Evolutionary conservation across 768 basidiomycete genomes (phyloP).

Genomic region (Brasilioporus rufonigricans): DNA sequence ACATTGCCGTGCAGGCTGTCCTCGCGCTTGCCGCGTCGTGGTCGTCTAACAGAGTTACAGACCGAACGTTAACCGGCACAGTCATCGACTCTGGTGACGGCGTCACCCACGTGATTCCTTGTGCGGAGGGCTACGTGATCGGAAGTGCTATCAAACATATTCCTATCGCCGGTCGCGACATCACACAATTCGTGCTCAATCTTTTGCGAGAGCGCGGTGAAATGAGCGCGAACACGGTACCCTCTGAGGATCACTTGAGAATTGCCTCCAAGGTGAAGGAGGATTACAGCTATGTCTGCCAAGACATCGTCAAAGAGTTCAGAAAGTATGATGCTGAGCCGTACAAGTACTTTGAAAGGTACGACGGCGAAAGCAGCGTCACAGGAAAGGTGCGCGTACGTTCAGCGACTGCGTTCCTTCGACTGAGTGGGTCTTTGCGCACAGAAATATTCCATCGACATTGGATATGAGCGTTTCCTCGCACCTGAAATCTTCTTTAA

Average conservation of each 20-base stretch:
- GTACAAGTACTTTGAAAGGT: slow-evolving; percentile 91
- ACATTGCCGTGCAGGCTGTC: slow-evolving; percentile 65
- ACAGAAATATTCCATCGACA: slow-evolving; percentile 90
- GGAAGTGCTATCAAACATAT: slow-evolving; percentile 99
- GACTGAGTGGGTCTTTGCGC: slow-evolving; percentile 5
- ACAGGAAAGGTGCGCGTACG: slow-evolving; percentile 72
- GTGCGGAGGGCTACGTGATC: slow-evolving; percentile 39
- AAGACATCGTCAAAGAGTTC: slow-evolving; percentile 98
- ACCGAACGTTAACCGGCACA: slow-evolving; percentile 92
- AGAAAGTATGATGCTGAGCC: slow-evolving; percentile 97
- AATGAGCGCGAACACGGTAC: slow-evolving; percentile 72
- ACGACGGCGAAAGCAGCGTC: slow-evolving; percentile 89
- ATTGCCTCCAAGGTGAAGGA: slow-evolving; percentile 96
- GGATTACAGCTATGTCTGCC: slow-evolving; percentile 97
- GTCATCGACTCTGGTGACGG: slow-evolving; percentile 88
- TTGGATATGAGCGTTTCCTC: slow-evolving; percentile 98
- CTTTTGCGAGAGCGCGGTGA: slow-evolving; percentile 95
- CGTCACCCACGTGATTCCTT: slow-evolving; percentile 93
- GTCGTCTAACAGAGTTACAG: slow-evolving; percentile 85
- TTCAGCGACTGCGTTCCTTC: neutral
- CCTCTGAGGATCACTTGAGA: slow-evolving; percentile 91
- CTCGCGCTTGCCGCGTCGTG: slow-evolving; percentile 97
- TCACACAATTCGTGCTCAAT: slow-evolving; percentile 94
- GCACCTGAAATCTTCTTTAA: slow-evolving; percentile 99
- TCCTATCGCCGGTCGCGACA: slow-evolving; percentile 97